These are phyloP conservation scores for Vigna angularis DNA, from an alignment of 306 rosid genomes.

Conservation along the genomic window DNA sequence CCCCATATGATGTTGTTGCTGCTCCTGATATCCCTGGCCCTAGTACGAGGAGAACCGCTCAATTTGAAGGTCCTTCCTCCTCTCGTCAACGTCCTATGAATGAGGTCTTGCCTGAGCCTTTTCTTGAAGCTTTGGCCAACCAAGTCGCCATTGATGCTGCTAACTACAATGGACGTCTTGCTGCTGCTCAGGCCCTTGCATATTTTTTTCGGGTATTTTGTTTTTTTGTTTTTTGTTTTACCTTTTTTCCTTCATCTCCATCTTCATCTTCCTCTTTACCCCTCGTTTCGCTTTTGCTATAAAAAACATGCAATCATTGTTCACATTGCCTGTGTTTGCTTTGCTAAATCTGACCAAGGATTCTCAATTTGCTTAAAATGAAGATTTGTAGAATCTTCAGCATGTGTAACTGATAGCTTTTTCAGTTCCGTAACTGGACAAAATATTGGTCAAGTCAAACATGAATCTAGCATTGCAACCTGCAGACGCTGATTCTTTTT, in stretches of 20 bases:
- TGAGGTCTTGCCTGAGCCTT: slow-evolving; percentile 73
- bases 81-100: slow-evolving; percentile 73
- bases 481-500: slow-evolving; percentile 47
- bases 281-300: not conserved
- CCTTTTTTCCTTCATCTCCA: not conserved
- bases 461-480: slow-evolving; percentile 40
- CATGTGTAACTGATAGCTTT: slow-evolving; percentile 42
- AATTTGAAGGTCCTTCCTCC: slow-evolving; percentile 67
- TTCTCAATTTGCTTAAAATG: slow-evolving; percentile 23
- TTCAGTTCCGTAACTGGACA: slow-evolving; percentile 54
- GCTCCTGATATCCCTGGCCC: slow-evolving; percentile 46
- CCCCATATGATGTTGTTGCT: slow-evolving; percentile 43
- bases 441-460: slow-evolving; percentile 64
- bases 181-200: slow-evolving; percentile 78
- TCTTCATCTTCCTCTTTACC: too few species aligned
- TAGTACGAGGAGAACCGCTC: slow-evolving; percentile 37
- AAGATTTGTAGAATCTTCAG: slow-evolving; percentile 29
- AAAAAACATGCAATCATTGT: not conserved
- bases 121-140: slow-evolving; percentile 69
- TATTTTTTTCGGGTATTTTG: slow-evolving; percentile 71
- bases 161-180: slow-evolving; percentile 57
- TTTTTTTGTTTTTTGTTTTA: too few species aligned
- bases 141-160: slow-evolving; percentile 83
- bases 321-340: not conserved
- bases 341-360: not conserved